These are phyloP conservation scores for Magnolia sinica DNA, from an alignment of 164 flowering plant species.

Conservation along the genomic window DNA sequence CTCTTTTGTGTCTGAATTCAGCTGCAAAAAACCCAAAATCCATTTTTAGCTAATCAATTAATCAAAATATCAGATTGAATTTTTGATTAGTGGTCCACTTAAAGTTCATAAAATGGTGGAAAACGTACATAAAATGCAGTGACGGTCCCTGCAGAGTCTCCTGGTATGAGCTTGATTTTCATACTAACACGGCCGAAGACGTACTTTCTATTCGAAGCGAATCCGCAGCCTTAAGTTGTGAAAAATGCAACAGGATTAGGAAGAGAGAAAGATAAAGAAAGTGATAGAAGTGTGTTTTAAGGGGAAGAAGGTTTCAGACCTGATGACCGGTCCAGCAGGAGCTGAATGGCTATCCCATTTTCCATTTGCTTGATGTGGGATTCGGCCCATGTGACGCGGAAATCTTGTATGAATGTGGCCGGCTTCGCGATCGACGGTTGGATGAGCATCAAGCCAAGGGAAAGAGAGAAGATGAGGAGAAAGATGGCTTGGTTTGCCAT, in stretches of 20 bases:
- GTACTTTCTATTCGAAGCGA: constrained; percentile 56
- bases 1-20: constrained; percentile 47
- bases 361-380: constrained; percentile 44
- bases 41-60: background rate
- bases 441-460: background rate
- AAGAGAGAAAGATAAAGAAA: background rate
- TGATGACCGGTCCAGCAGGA: constrained; percentile 47
- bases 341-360: constrained; percentile 48
- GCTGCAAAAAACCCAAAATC: constrained; percentile 17
- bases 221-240: constrained; percentile 47
- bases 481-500: background rate
- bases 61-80: background rate
- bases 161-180: constrained; percentile 65
- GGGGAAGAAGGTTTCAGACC: constrained; percentile 21
- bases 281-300: background rate
- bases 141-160: constrained; percentile 77
- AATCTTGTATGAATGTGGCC: constrained; percentile 47
- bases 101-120: too few species aligned
- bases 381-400: constrained; percentile 51
- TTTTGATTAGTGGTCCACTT: too few species aligned
- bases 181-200: constrained; percentile 60
- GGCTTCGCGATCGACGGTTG: constrained; percentile 23
- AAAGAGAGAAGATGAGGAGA: constrained; percentile 1
- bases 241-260: background rate
- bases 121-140: constrained; percentile 54